Base-by-base conservation (phyloP, 768 basidiomycete species). In the Psilocybe azurescens region DNA sequence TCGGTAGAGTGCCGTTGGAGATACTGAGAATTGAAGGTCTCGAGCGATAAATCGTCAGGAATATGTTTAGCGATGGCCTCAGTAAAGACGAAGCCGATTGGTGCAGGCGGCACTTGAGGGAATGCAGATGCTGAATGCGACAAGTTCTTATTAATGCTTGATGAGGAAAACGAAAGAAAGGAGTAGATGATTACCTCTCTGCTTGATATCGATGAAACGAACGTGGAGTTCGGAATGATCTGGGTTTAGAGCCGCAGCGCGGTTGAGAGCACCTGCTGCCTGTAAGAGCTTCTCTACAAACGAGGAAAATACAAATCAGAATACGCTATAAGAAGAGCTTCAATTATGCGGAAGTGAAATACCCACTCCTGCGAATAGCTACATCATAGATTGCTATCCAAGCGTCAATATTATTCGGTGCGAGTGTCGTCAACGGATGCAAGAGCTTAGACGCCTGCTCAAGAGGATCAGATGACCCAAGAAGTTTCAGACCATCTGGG, bases 351-450 rank as follows among this genome's bases (percentile, higher is more conserved):
- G 24, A 16, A 51, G 30, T 48, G 44, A 48, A n/a, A 28, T 49
- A 79, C 88, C 72, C 70, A 96, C 95, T 87, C 70, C 91, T 84
- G 62, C 93, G 85, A 52, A 92, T 81, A 30, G 90, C 87, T 18
- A 98, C 90, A 69, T 97, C 95, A 70, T 91, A 97, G 5, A 81
- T 79, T 1, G 83, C 81, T 53, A 88, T 74, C 90, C 94, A 96
- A 30, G 86, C 86, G 36, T 93, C 87, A 9, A 93, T 74, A 51
- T 86, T 79, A 2, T 80, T 72, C 11, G 76, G 73, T 0, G 81
- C 83, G 16, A 88, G 77, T 5, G 77, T 80, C 8, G 81, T 78
- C 3, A 98, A 73, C 3, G 90, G 91, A 24, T 75, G 77, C 28
- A 97, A 78, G 18, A 93, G 71, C 69, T 90, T 92, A 53, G 83